These are phyloP conservation scores for Eutypa lata DNA, from an alignment of 2,329 filamentous ascomycete genomes.

Conservation along the genomic window DNA sequence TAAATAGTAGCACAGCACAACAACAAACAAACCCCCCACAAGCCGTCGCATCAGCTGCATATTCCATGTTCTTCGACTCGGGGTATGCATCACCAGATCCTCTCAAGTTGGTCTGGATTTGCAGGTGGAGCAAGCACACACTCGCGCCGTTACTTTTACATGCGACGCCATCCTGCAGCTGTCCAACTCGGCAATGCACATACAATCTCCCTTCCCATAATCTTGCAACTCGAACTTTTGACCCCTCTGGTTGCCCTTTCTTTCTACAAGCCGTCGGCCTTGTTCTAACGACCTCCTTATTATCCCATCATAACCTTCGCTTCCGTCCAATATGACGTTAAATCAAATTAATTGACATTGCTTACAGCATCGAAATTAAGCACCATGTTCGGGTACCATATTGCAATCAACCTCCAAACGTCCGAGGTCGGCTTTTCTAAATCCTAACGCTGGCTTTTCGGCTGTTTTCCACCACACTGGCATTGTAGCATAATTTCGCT, in stretches of 20 bases:
- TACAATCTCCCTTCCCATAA: background rate
- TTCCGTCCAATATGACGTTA: background rate
- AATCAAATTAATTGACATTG: background rate
- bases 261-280: no score
- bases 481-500: background rate
- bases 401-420: background rate
- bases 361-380: background rate
- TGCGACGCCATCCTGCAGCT: background rate
- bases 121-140: background rate
- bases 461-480: background rate
- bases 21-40: background rate
- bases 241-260: no score
- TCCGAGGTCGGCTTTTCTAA: background rate
- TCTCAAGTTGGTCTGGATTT: background rate
- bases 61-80: background rate
- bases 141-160: background rate
- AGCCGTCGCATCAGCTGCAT: no score
- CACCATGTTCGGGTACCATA: background rate
- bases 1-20: background rate
- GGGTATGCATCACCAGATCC: background rate
- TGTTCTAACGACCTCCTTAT: no score
- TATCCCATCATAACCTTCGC: no score
- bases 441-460: background rate
- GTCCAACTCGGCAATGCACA: background rate
- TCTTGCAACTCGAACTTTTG: no score